These are phyloP conservation scores for Myxozyma melibiosi DNA, from an alignment of 805 yeast genomes.

Conservation along the genomic window DNA sequence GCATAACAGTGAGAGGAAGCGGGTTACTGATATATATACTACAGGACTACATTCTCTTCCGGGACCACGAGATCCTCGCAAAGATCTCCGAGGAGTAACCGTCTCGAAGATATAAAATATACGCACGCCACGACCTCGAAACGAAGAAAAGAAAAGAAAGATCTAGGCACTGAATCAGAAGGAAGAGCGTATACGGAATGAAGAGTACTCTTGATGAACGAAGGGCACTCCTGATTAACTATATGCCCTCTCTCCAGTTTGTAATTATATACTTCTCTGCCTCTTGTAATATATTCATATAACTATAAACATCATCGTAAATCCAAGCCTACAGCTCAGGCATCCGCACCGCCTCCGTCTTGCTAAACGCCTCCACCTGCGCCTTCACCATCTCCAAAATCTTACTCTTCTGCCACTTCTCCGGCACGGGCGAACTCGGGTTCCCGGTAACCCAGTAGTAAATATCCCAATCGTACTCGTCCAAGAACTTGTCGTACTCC, in stretches of 20 bases:
- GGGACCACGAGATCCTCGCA: conserved; percentile 94
- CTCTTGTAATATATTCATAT: not conserved
- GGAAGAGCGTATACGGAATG: too few species aligned
- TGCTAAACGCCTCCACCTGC: conserved; percentile 65
- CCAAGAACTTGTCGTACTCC: conserved; percentile 72
- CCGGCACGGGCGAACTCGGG: conserved; percentile 65
- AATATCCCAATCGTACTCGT: conserved; percentile 98
- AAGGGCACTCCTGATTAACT: too few species aligned
- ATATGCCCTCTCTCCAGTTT: too few species aligned
- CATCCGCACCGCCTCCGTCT: conserved; percentile 79
- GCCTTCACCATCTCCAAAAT: conserved; percentile 68
- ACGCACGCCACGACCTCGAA: not conserved
- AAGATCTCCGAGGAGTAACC: conserved; percentile 62
- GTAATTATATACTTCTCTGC: not conserved
- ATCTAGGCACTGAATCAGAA: too few species aligned
- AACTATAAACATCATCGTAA: not conserved
- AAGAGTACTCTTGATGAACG: too few species aligned
- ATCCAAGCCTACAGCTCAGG: conserved; percentile 56
- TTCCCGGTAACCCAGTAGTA: conserved; percentile 96
- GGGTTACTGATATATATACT: not conserved
- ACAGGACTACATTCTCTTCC: conserved; percentile 62
- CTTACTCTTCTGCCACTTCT: conserved; percentile 72
- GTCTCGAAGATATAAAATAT: too few species aligned
- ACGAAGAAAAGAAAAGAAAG: not conserved
- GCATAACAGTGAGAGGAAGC: not conserved